Base-by-base conservation (phyloP, 73 alveolate species). In the Tetrahymena thermophila region DNA sequence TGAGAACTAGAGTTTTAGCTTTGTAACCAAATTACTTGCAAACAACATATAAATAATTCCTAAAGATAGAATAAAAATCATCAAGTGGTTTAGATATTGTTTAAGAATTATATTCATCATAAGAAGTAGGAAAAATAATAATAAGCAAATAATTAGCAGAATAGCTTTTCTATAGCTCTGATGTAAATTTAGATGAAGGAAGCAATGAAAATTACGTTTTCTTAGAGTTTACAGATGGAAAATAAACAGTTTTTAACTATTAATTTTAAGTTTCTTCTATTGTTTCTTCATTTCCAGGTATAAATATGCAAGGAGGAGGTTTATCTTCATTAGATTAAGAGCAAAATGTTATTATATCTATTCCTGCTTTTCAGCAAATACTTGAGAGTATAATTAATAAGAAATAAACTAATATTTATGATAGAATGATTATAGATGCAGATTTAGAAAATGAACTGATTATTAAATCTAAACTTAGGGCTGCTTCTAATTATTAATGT, bases 81-180 rank as follows among this genome's bases (percentile, higher is more conserved):
- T 35, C 83, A 35, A 96, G 97, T 43, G 89, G 94, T 28, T 94
- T 97, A 42, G 95, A 94, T 85, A 94, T 96, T 16, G 97, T 71
- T 37, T 98, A 98, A 84, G 95, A 97, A 94, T 96, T 98, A 34
- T 98, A 97, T 85, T 96, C 98, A 34, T 95, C 98, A 17, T 85
- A 97, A 94, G 99, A 98, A 35, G 55, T 96, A 85, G 94, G 97
- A 94, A 89, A 97, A 84, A 96, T 94, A 25, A 98, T 96, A 23
- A 85, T 97, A 4, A 96, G 98, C 2, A 57, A 96, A n/a, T 40
- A 71, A 40, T 9, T 93, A 19, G 97, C 97, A 19, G 97, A 96
- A 10, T 35, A 93, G 94, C 94, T 96, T 14, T 95, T 94, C 43
- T 83, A 94, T 1, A 89, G 94, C 10, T 55, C 96, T 0, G 93